These are phyloP conservation scores for Cryphonectria naterciae DNA, from an alignment of 2,329 filamentous ascomycete species.

Conservation along the genomic window DNA sequence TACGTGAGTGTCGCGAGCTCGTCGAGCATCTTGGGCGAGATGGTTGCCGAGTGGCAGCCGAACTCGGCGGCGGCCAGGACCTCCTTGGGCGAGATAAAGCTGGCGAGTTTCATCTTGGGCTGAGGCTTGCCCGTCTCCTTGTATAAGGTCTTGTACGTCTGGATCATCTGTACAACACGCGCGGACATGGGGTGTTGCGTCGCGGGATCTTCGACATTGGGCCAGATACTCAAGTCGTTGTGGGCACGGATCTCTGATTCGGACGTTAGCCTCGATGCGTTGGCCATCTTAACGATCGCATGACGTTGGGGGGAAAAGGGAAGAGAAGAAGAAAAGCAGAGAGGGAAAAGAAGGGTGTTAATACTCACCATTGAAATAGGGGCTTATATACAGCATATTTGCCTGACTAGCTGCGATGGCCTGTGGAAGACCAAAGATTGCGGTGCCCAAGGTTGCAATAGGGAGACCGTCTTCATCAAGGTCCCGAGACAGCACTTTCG, in stretches of 20 bases:
- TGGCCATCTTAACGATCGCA: background rate
- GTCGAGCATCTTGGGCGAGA: conserved; percentile 44
- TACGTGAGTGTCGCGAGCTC: conserved; percentile 45
- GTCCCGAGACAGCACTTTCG: conserved; percentile 46
- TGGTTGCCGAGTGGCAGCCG: conserved; percentile 51
- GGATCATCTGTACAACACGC: conserved; percentile 52
- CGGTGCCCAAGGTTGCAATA: conserved; percentile 52
- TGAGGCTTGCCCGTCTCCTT: conserved; percentile 52
- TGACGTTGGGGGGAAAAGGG: background rate
- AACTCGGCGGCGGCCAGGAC: conserved; percentile 51
- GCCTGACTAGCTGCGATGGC: conserved; percentile 55
- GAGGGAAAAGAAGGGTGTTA: background rate
- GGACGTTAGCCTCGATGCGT: background rate
- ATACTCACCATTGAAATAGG: conserved; percentile 51
- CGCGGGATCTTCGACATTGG: conserved; percentile 50
- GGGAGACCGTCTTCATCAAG: conserved; percentile 33
- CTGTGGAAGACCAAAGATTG: conserved; percentile 51
- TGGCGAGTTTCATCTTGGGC: conserved; percentile 52
- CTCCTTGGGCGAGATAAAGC: conserved; percentile 48
- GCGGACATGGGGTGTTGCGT: conserved; percentile 52
- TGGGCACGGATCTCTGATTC: conserved; percentile 48
- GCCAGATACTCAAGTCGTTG: conserved; percentile 48
- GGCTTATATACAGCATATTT: conserved; percentile 51
- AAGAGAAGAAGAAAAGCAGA: background rate
- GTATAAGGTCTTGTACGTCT: conserved; percentile 50